Percentiles rank a stretch among this genome's conserved stretches.
Evolutionary conservation across 2,329 filamentous ascomycete species (phyloP).

Genomic region (Akanthomyces muscarius): DNA sequence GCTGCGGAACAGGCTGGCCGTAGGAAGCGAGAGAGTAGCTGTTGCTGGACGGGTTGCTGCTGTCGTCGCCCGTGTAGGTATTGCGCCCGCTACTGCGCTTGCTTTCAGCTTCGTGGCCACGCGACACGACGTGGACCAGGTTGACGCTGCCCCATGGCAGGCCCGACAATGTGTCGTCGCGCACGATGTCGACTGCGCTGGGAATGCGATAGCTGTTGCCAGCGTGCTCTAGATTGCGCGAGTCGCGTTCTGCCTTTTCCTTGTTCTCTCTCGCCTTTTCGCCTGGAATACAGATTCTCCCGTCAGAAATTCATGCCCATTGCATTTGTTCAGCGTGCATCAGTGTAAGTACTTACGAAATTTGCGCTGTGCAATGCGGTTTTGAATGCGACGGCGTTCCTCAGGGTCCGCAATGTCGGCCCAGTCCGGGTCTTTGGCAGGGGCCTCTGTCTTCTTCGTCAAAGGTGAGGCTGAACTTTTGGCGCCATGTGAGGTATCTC

Average conservation of each 20-base stretch:
- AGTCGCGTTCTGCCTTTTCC: constrained; percentile 60
- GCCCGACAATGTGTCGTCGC: constrained; percentile 53
- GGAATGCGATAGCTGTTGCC: constrained; percentile 61
- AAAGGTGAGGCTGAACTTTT: constrained; percentile 30
- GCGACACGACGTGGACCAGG: constrained; percentile 50
- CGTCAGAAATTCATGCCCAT: constrained; percentile 7
- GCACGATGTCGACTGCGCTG: constrained; percentile 50
- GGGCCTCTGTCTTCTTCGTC: constrained; percentile 38
- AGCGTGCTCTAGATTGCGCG: constrained; percentile 60
- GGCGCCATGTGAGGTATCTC: constrained; percentile 19
- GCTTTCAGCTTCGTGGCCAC: constrained; percentile 48
- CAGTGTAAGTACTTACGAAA: constrained; percentile 54
- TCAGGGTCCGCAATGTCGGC: constrained; percentile 64
- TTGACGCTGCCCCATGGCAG: constrained; percentile 70
- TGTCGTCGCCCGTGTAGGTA: constrained; percentile 33
- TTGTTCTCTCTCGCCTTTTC: constrained; percentile 66
- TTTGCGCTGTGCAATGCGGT: constrained; percentile 70
- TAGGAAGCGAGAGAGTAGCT: not conserved
- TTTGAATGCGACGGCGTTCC: constrained; percentile 70
- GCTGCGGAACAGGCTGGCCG: constrained; percentile 28
- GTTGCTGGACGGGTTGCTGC: constrained; percentile 25
- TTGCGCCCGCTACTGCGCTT: constrained; percentile 37
- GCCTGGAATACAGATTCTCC: constrained; percentile 41
- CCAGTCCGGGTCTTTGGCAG: constrained; percentile 59
- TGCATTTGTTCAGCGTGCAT: constrained; percentile 15